Evolutionary conservation across 2,329 filamentous ascomycete species (phyloP).

Genomic region (Ophioceras dolichostomum): DNA sequence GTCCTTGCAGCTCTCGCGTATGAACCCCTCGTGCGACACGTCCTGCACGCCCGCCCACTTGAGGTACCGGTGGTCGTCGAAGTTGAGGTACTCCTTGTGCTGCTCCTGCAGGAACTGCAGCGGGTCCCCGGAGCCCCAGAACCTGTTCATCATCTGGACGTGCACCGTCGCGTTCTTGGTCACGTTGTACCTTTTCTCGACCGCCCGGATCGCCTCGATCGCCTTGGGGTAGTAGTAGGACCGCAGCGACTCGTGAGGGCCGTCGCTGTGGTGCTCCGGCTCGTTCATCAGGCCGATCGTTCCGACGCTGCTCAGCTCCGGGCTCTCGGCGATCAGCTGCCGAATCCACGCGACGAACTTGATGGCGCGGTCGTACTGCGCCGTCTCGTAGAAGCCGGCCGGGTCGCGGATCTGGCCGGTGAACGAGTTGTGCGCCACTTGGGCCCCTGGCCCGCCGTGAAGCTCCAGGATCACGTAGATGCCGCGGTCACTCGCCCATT

Average conservation of each 20-base stretch:
- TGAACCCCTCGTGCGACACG: constrained; percentile 33
- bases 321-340: constrained; percentile 32
- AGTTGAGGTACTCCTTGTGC: constrained; percentile 27
- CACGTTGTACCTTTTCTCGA: constrained; percentile 31
- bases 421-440: neutral
- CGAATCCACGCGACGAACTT: constrained; percentile 45
- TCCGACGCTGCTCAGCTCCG: constrained; percentile 39
- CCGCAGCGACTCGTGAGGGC: constrained; percentile 19
- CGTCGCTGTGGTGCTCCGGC: constrained; percentile 24
- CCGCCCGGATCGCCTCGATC: constrained; percentile 30
- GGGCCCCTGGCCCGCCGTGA: neutral
- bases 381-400: constrained; percentile 43
- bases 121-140: constrained; percentile 45
- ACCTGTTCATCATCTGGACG: constrained; percentile 34
- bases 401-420: constrained; percentile 23
- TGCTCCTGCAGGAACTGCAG: constrained; percentile 27
- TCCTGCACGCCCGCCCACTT: constrained; percentile 31
- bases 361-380: constrained; percentile 42
- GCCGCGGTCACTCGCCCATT: constrained; percentile 32
- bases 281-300: constrained; percentile 49
- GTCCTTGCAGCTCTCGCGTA: constrained; percentile 35
- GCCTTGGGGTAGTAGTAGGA: constrained; percentile 35
- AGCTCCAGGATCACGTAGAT: constrained; percentile 40
- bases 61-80: constrained; percentile 47
- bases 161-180: constrained; percentile 31